phyloP scores from a whole-genome alignment of 1,284 basidiomycete species.

The Tremellales sp. region DNA sequence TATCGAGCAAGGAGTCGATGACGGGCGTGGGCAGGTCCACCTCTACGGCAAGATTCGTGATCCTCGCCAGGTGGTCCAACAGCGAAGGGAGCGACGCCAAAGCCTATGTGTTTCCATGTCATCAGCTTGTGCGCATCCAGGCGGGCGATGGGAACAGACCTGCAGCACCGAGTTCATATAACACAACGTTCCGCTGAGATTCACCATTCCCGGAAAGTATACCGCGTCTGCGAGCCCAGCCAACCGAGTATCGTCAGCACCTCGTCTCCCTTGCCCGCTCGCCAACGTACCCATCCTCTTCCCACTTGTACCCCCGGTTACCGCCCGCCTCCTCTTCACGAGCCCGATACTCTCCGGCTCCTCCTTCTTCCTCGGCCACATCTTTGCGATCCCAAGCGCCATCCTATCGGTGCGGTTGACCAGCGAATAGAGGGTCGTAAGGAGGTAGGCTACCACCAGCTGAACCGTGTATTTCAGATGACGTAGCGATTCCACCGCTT shows the following conservation, averaged over 20 bases:
- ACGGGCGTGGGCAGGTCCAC: slow-evolving; percentile 77
- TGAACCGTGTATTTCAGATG: too few relatives aligned
- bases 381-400: too few relatives aligned
- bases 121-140: neutral
- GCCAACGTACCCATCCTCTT: too few relatives aligned
- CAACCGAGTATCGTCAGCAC: slow-evolving; percentile 12
- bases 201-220: slow-evolving; percentile 79
- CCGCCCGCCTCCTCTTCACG: too few relatives aligned
- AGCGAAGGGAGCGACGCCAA: slow-evolving; percentile 76
- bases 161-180: slow-evolving; percentile 93
- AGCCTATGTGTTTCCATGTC: slow-evolving; percentile 62
- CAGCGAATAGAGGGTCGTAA: too few relatives aligned
- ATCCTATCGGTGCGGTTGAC: too few relatives aligned
- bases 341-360: too few relatives aligned
- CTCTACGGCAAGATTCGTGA: slow-evolving; percentile 67
- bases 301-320: too few relatives aligned
- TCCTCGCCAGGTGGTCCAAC: slow-evolving; percentile 65
- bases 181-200: slow-evolving; percentile 89
- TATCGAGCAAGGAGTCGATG: slow-evolving; percentile 67
- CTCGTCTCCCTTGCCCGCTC: slow-evolving; percentile 21
- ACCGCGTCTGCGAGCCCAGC: slow-evolving; percentile 6
- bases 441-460: too few relatives aligned
- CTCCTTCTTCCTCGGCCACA: too few relatives aligned
- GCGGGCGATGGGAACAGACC: slow-evolving; percentile 50
- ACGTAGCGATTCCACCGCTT: too few relatives aligned